A percentile compares a stretch with the other conserved stretches of the same genome.
Conservation (phyloP, 148 eudicot genomes). For the Persicaria tinctoria region DNA sequence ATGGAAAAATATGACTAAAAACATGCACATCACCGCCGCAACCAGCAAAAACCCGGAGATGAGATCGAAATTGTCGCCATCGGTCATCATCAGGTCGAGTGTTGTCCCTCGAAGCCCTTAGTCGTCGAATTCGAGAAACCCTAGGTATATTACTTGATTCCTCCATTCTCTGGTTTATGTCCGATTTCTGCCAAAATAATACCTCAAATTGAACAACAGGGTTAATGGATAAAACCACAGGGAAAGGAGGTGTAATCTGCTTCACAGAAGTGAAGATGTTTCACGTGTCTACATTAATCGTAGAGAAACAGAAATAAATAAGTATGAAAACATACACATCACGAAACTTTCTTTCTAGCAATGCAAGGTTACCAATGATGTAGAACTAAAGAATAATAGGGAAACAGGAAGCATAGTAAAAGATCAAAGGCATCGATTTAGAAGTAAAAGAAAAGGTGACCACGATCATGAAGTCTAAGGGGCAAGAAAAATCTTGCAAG, state of each 20-base stretch:
- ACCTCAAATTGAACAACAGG: constrained; percentile 91
- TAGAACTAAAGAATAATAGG: not conserved
- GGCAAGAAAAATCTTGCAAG: not conserved
- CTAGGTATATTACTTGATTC: no score
- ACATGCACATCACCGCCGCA: no score
- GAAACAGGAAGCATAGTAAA: not conserved
- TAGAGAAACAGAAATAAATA: not conserved
- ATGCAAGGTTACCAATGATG: not conserved
- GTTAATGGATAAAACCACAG: constrained; percentile 53
- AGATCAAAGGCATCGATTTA: not conserved
- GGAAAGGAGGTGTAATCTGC: constrained; percentile 94
- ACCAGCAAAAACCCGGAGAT: no score
- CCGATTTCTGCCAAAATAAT: not conserved
- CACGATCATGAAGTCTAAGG: not conserved
- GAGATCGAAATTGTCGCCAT: no score
- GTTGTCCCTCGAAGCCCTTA: no score
- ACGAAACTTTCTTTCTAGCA: not conserved
- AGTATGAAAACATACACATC: constrained; percentile 2
- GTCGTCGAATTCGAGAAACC: no score
- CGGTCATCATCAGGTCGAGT: no score
- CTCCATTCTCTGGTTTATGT: no score
- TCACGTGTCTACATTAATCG: not conserved
- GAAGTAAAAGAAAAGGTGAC: not conserved
- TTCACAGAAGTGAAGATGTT: constrained; percentile 13
- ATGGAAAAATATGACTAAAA: no score